Percentiles rank a stretch among this genome's conserved stretches.
These are phyloP conservation scores for Picea glauca DNA, from an alignment of 75 land plant species.

Conservation along the genomic window DNA sequence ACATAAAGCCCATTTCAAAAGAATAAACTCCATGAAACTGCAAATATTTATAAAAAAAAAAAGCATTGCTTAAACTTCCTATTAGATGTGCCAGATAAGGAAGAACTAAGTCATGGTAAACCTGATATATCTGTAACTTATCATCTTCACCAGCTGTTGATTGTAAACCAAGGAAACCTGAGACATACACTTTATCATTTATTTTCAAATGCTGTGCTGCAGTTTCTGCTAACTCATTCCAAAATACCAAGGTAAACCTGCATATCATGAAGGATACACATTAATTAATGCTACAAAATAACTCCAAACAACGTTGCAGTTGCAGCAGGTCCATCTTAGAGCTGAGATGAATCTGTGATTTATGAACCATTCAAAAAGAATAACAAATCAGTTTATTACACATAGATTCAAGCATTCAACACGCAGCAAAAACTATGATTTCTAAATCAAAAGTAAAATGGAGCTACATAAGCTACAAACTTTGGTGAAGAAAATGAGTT, in stretches of 20 bases:
- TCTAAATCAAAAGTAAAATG: no score
- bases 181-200: conserved; percentile 68
- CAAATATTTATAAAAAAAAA: not conserved
- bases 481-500: no score
- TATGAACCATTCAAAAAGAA: no score
- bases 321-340: no score
- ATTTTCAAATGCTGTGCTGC: conserved; percentile 77
- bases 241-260: conserved; percentile 69
- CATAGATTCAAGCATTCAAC: no score
- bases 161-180: conserved; percentile 54
- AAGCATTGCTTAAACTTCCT: not conserved
- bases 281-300: no score
- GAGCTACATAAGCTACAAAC: no score
- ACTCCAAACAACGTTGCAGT: no score
- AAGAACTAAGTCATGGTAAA: conserved; percentile 6
- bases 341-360: no score
- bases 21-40: not conserved
- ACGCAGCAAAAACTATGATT: no score
- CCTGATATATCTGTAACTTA: conserved; percentile 49
- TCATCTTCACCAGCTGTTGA: conserved; percentile 37
- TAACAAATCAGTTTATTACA: no score
- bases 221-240: conserved; percentile 79
- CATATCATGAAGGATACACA: no score
- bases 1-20: not conserved
- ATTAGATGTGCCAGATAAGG: not conserved